A percentile compares a stretch with the other conserved stretches of the same genome.
These are phyloP conservation scores for Sugiyamaella marilandica DNA, from an alignment of 805 yeast genomes.

Conservation along the genomic window DNA sequence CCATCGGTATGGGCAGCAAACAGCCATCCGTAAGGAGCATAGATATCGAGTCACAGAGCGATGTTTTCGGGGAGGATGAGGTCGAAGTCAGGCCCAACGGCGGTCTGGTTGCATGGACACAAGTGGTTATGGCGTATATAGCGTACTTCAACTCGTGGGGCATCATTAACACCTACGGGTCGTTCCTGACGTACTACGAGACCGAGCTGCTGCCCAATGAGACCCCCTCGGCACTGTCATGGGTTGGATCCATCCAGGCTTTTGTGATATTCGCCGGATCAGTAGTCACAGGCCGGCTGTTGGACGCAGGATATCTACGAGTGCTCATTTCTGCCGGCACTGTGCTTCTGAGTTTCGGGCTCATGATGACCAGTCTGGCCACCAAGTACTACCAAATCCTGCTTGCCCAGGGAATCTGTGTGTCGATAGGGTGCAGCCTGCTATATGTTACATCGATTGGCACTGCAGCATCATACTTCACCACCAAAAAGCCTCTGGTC, in stretches of 20 bases:
- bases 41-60: background rate
- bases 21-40: background rate
- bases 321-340: constrained; percentile 19
- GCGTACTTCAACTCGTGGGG: constrained; percentile 19
- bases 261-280: constrained; percentile 20
- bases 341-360: constrained; percentile 14
- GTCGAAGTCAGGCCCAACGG: constrained; percentile 16
- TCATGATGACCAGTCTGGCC: constrained; percentile 29
- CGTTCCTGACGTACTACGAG: constrained; percentile 21
- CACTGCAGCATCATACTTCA: constrained; percentile 40
- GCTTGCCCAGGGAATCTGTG: constrained; percentile 43
- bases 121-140: constrained; percentile 14
- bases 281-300: constrained; percentile 21
- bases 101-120: constrained; percentile 21
- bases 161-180: constrained; percentile 17
- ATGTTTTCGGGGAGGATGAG: background rate
- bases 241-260: constrained; percentile 25
- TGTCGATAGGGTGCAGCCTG: constrained; percentile 40
- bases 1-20: background rate
- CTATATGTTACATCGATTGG: constrained; percentile 41
- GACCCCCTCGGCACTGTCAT: constrained; percentile 23
- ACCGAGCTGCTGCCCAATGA: constrained; percentile 18
- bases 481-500: constrained; percentile 37
- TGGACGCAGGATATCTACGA: constrained; percentile 20
- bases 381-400: constrained; percentile 43